A percentile compares a stretch with the other conserved stretches of the same genome.
Evolutionary conservation across 2,329 filamentous ascomycete species (phyloP).

Genomic region (Sporothrix brunneoviolacea): DNA sequence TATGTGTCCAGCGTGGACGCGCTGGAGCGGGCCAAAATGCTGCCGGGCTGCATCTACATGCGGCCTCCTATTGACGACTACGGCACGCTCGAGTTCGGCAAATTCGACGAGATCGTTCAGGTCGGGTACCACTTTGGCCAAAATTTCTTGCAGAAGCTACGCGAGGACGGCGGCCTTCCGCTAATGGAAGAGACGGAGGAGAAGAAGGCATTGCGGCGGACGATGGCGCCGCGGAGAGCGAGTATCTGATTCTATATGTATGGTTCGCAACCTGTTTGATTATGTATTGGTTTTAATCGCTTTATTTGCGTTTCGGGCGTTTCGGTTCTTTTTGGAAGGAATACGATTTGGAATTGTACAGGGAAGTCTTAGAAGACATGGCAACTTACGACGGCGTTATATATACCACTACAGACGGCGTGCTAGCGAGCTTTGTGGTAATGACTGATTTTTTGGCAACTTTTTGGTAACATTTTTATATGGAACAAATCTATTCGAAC

Average conservation of each 20-base stretch:
- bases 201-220: conserved; percentile 68
- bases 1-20: conserved; percentile 95
- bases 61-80: conserved; percentile 89
- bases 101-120: conserved; percentile 94
- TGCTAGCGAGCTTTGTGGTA: too few relatives aligned
- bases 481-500: too few relatives aligned
- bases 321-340: background rate
- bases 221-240: conserved; percentile 71
- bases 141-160: conserved; percentile 69
- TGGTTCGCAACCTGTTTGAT: background rate
- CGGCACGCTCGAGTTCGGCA: conserved; percentile 90
- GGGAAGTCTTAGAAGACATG: too few relatives aligned
- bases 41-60: conserved; percentile 91
- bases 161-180: conserved; percentile 69
- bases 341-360: background rate
- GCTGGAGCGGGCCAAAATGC: conserved; percentile 84
- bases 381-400: too few relatives aligned
- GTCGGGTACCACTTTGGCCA: conserved; percentile 83
- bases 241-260: conserved; percentile 50
- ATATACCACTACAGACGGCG: too few relatives aligned
- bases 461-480: too few relatives aligned
- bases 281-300: too few relatives aligned
- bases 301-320: background rate
- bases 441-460: too few relatives aligned
- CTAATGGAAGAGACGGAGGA: conserved; percentile 66